phyloP scores from a whole-genome alignment of 1,284 basidiomycete genomes.

The Xerocomus minutiporus region DNA sequence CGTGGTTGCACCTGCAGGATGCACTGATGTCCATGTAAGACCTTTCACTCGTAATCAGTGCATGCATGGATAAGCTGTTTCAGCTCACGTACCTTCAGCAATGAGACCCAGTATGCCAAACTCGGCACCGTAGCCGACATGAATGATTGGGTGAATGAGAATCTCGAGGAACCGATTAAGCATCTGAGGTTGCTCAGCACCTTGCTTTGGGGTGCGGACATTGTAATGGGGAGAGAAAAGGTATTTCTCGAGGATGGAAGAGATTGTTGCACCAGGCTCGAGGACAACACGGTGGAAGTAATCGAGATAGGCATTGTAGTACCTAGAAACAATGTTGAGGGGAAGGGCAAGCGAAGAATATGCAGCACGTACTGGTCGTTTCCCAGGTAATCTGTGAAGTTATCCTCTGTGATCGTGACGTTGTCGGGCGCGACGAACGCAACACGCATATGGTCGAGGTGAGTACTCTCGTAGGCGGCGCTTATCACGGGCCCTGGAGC shows the following conservation, averaged over 20 bases:
- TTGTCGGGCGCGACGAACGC: slow-evolving; percentile 34
- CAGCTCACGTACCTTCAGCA: no score
- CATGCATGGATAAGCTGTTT: neutral
- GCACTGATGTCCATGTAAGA: slow-evolving; percentile 33
- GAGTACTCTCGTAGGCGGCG: slow-evolving; percentile 36
- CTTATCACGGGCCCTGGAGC: slow-evolving; percentile 35
- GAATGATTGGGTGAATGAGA: slow-evolving; percentile 58
- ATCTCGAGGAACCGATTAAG: neutral
- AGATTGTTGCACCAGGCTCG: slow-evolving; percentile 22
- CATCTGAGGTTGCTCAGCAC: slow-evolving; percentile 38
- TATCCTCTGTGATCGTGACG: slow-evolving; percentile 34
- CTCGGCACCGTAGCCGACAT: slow-evolving; percentile 19
- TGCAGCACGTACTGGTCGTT: slow-evolving; percentile 34
- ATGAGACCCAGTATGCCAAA: no score
- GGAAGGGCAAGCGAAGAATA: neutral
- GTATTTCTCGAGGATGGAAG: slow-evolving; percentile 25
- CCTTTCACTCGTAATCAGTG: slow-evolving; percentile 10
- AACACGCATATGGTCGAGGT: slow-evolving; percentile 33
- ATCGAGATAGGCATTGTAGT: slow-evolving; percentile 35
- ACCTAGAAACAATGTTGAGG: slow-evolving; percentile 18
- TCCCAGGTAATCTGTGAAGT: slow-evolving; percentile 41
- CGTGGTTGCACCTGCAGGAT: slow-evolving; percentile 31
- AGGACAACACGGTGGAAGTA: slow-evolving; percentile 35
- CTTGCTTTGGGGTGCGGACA: slow-evolving; percentile 20
- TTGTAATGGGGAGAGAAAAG: slow-evolving; percentile 27